Base-by-base conservation (phyloP, 257 asterid species). In the Solanum commersonii region DNA sequence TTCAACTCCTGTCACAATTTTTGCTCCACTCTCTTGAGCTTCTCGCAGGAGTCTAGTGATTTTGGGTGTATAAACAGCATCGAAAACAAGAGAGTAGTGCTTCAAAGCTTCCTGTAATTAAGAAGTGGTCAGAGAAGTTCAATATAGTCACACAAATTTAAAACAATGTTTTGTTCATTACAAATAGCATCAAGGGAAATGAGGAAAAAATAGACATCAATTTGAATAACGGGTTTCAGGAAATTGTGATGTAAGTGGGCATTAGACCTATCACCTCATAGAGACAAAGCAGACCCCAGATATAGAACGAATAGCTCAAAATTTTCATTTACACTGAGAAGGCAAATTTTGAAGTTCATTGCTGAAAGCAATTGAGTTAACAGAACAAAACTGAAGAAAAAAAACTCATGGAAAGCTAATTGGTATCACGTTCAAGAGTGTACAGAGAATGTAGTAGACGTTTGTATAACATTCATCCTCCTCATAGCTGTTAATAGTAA, bases 51-150 rank as follows among this genome's bases (percentile, higher is more conserved):
- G 92, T 88, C 98, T 90, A 10, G 99, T 96, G 90, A 94, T 94
- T 93, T 92, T 96, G 78, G 99, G 99, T 16, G 98, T 93, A 93
- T 97, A 96, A 35, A 97, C 96, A 59, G 99, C 98, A 77, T 97
- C 99, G n/a, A 96, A 97, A 27, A 95, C 98, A 11, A 97, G 94
- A 84, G 92, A 93, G 52, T 95, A 97, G 87, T 94, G 79, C 88
- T 87, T 88, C 88, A 97, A 93, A 82, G 92, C 95, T 89, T 95
- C 99, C 99, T 97, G 95, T 38, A 85, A 85, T 37, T 34, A 37
- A 18, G 15, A 81, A 81, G 40, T 59, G 59, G 16, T 42, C 84
- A 42, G 14, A 44, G 25, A 78, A 25, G 60, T 25, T 40, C 34
- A 35, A 35, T 35, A 74, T 20, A 74, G 82, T 20, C 29, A 10